Percentiles rank a stretch among this genome's conserved stretches.
Evolutionary conservation across 257 asterid species (phyloP).

Genomic region (Solanum dulcamara): DNA sequence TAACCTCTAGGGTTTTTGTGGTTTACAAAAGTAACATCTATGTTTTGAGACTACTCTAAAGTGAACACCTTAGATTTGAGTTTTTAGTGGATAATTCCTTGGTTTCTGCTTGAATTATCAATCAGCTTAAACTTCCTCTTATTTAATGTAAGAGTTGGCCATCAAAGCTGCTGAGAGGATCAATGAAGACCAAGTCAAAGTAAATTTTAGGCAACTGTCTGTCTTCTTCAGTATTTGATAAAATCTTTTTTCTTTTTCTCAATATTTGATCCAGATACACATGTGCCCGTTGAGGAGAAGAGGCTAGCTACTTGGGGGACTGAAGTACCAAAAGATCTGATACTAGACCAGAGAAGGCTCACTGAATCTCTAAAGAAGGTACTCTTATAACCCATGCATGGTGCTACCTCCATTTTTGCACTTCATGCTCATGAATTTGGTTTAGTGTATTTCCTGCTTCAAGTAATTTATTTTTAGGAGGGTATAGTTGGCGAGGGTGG

Average conservation of each 20-base stretch:
- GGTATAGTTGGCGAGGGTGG: background rate
- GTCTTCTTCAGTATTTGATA: background rate
- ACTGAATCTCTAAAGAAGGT: conserved; percentile 75
- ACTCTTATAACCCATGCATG: background rate
- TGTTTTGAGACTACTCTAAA: background rate
- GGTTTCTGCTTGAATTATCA: conserved; percentile 57
- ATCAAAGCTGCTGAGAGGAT: conserved; percentile 68
- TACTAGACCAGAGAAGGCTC: conserved; percentile 52
- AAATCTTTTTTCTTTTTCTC: background rate
- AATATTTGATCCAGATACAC: conserved; percentile 24
- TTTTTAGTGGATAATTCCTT: background rate
- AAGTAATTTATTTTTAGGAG: background rate
- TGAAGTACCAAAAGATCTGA: conserved; percentile 77
- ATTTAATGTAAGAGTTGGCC: conserved; percentile 83
- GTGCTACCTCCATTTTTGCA: background rate
- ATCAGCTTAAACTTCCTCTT: conserved; percentile 67
- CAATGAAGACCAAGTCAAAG: background rate
- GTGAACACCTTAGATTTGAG: background rate
- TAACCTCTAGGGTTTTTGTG: background rate
- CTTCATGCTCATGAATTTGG: background rate
- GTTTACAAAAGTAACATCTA: background rate
- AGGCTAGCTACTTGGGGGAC: conserved; percentile 85
- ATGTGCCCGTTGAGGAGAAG: conserved; percentile 52
- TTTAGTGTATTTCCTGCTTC: background rate
- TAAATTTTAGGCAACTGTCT: background rate